Conservation (phyloP, 495 filamentous ascomycete species). For the Tetracladium marchalianum region DNA sequence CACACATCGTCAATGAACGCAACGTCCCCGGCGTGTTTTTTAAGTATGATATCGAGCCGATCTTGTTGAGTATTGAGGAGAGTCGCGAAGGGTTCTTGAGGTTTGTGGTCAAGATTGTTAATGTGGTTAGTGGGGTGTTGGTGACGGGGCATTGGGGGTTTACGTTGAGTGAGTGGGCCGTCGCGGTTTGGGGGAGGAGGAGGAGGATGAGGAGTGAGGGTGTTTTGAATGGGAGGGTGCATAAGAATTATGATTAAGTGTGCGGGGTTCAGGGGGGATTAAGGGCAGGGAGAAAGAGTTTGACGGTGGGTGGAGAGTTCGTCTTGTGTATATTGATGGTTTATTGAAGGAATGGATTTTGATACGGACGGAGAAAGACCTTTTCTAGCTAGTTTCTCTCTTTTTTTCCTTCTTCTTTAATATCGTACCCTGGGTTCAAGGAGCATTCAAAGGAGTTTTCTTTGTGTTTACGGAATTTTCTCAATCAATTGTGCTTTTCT, state of each 20-base stretch:
- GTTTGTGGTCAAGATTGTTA: conserved; percentile 64
- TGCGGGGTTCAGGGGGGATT: not conserved
- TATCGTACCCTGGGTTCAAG: no score
- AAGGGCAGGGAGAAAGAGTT: no score
- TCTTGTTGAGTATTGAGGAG: conserved; percentile 77
- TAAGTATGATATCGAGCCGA: conserved; percentile 98
- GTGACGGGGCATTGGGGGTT: conserved; percentile 54
- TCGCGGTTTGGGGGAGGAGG: conserved; percentile 36
- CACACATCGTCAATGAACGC: conserved; percentile 53
- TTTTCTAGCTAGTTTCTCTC: no score
- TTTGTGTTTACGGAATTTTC: no score
- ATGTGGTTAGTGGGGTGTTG: conserved; percentile 49
- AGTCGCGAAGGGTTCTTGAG: conserved; percentile 62
- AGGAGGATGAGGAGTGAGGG: conserved; percentile 44
- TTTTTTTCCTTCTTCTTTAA: no score
- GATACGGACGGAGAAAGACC: no score
- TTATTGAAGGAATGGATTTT: no score
- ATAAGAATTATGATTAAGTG: conserved; percentile 27
- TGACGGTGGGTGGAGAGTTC: no score
- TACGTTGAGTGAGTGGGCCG: conserved; percentile 40
- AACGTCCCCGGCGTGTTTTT: conserved; percentile 89
- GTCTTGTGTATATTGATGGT: no score
- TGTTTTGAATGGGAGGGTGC: conserved; percentile 44
- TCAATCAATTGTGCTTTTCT: no score
- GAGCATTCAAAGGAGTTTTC: no score